Conservation (phyloP, 768 basidiomycete genomes). For the Hygrocybe punicea region DNA sequence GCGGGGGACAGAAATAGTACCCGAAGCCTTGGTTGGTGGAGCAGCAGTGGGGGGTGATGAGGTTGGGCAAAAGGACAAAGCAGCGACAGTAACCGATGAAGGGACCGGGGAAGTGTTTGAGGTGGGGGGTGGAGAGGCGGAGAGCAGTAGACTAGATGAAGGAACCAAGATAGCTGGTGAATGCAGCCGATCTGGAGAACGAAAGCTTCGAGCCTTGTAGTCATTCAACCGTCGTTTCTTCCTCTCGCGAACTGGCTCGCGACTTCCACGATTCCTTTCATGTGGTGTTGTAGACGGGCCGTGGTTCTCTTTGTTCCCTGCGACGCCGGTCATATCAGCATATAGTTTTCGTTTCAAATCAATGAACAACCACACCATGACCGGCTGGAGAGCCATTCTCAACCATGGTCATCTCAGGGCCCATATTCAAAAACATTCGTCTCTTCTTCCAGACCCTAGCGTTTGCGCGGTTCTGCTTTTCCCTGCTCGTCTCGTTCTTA, state of each 20-base stretch:
- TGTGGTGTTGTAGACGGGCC: background rate
- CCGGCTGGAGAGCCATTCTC: background rate
- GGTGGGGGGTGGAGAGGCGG: no score
- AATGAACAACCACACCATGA: background rate
- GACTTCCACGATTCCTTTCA: background rate
- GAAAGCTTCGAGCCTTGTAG: background rate
- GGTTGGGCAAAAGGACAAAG: no score
- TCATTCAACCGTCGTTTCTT: background rate
- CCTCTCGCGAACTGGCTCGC: background rate
- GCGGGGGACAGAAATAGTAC: no score
- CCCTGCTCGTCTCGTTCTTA: constrained; percentile 26
- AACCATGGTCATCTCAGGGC: background rate
- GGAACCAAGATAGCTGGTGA: background rate
- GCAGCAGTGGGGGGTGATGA: no score
- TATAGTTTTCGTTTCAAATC: background rate
- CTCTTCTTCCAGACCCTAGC: constrained; percentile 18
- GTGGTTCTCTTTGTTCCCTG: background rate
- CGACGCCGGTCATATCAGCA: background rate
- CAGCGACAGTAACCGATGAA: no score
- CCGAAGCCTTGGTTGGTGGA: no score
- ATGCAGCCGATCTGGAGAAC: background rate
- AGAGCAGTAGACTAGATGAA: background rate
- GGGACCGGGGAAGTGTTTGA: no score
- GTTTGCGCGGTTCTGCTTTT: constrained; percentile 7
- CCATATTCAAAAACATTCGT: constrained; percentile 2